These are phyloP conservation scores for Aquilaria sinensis DNA, from an alignment of 345 rosid genomes.

Conservation along the genomic window DNA sequence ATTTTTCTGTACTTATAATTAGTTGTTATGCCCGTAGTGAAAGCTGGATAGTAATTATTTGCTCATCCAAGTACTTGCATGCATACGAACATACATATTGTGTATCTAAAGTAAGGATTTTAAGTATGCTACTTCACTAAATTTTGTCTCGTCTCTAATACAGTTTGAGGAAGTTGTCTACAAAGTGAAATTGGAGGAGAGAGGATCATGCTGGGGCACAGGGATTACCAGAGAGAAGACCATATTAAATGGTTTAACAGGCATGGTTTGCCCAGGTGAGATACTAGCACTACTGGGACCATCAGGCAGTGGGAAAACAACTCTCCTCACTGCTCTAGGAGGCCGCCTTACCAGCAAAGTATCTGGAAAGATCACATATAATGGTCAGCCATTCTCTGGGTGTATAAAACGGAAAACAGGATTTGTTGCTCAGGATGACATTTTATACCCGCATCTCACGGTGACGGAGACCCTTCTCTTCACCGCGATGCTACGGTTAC, in stretches of 20 bases:
- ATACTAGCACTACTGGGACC: constrained; percentile 96
- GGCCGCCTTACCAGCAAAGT: constrained; percentile 74
- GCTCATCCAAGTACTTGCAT: background rate
- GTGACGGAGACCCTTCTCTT: constrained; percentile 84
- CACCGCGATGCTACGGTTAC: constrained; percentile 86
- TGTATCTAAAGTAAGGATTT: too few relatives aligned
- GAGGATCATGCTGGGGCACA: constrained; percentile 42
- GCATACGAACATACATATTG: background rate
- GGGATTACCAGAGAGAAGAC: constrained; percentile 69
- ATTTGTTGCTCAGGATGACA: constrained; percentile 89
- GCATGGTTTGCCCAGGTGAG: constrained; percentile 88
- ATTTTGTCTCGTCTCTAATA: constrained; percentile 3
- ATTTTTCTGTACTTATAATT: background rate
- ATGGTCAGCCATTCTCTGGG: constrained; percentile 82
- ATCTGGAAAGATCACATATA: constrained; percentile 85
- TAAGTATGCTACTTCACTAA: background rate
- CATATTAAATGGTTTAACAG: constrained; percentile 74
- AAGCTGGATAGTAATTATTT: background rate
- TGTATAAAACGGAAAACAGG: constrained; percentile 70
- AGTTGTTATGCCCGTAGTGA: background rate
- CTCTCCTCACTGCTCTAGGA: constrained; percentile 93
- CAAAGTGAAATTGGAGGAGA: constrained; percentile 66
- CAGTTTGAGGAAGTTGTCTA: constrained; percentile 95
- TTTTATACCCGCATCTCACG: constrained; percentile 88
- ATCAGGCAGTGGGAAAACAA: constrained; percentile 98